Percentiles rank a stretch among this genome's conserved stretches.
Evolutionary conservation across 345 rosid genomes (phyloP).

Genomic region (Syzygium aqueum): DNA sequence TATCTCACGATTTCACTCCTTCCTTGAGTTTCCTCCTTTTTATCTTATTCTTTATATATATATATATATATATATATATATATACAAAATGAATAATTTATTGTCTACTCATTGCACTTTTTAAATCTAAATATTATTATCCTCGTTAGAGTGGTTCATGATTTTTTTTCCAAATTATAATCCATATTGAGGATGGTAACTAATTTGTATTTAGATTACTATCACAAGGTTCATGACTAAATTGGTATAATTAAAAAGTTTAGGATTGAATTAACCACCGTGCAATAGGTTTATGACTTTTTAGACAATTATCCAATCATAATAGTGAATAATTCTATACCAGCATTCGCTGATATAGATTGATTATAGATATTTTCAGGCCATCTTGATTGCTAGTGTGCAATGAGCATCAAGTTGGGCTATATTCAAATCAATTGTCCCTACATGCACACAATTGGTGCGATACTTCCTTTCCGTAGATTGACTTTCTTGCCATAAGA

Average conservation of each 20-base stretch:
- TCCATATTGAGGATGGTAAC: background rate
- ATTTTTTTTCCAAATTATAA: background rate
- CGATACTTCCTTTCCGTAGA: background rate
- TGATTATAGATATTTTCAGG: background rate
- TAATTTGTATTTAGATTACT: background rate
- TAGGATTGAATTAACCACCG: too few species aligned
- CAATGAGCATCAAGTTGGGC: background rate
- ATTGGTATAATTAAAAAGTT: too few species aligned
- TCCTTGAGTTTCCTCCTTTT: background rate
- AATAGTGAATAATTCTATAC: background rate
- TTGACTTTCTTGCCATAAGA: background rate
- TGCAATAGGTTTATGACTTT: too few species aligned
- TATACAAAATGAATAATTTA: background rate
- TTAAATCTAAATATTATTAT: background rate
- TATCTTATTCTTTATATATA: background rate
- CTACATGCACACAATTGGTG: background rate
- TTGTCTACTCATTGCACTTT: background rate
- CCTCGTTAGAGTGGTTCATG: background rate
- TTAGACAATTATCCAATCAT: background rate
- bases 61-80: accelerated
- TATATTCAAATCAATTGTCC: background rate
- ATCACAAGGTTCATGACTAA: background rate
- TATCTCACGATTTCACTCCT: background rate
- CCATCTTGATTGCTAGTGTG: background rate
- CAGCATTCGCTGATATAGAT: background rate